Base-by-base conservation (phyloP, 169 alveolate genomes). In the Cryptosporidium parvum region DNA sequence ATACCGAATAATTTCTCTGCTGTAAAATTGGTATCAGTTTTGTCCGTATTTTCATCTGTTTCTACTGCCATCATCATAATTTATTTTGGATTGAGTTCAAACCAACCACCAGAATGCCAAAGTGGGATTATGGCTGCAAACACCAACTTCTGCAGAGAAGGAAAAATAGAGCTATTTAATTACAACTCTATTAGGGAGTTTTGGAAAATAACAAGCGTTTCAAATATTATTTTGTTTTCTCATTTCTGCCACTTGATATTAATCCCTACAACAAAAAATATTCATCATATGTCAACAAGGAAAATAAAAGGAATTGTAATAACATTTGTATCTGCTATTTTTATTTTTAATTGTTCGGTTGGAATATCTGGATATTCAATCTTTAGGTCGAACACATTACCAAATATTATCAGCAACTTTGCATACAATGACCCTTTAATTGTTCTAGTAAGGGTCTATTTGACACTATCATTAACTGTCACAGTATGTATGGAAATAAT, bases 401-500 rank as follows among this genome's bases (percentile, higher is more conserved):
- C 89, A 1, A 80, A 80, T 80, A 65, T 80, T 39, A 80, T 80
- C 23, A 80, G 44, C 31, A 80, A 80, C 80, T 80, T 61, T 29
- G 33, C 75, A 80, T 37, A 48, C 37, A 48, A 65, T 45, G 80
- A 80, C 21, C 89, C 89, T 16, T 80, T 80, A 62, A 45, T 80
- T 37, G 65, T 80, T 29, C 39, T 59, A 0, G 44, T 62, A 6
- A 80, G 89, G 52, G 26, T 45, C 16, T 80, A 80, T 48, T 42
- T 80, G 31, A 61, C 69, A 7, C 37, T 80, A 33, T 59, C 89
- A 14, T 29, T 80, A 39, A 80, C 89, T 4, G 89, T 80, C n/a
- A 80, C 89, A 44, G 21, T 80, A 61, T 80, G 89, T 67, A 80
- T 80, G 48, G 89, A 80, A 80, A 62, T 44, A 12, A 45, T 80